A percentile compares a stretch with the other conserved stretches of the same genome.
Conservation (phyloP, 2,329 filamentous ascomycete genomes). For the Nannizzia gypsea region DNA sequence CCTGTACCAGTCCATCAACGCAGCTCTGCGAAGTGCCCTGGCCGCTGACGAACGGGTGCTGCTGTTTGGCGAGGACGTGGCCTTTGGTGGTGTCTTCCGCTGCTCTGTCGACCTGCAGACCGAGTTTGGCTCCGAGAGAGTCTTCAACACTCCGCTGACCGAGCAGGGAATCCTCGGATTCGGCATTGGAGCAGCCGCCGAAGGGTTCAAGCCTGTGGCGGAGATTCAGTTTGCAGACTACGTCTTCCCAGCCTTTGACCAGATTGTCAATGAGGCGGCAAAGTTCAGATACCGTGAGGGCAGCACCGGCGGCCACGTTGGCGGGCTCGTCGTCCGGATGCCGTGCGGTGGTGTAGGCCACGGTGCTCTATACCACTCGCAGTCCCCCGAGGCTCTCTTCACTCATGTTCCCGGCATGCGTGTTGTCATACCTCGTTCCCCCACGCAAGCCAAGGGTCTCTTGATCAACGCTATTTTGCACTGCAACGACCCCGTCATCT, state of each 20-base stretch:
- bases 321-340: conserved; percentile 80
- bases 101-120: conserved; percentile 85
- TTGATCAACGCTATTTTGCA: conserved; percentile 61
- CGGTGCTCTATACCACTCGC: conserved; percentile 76
- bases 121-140: conserved; percentile 73
- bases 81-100: conserved; percentile 91
- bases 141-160: conserved; percentile 91
- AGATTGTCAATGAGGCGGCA: conserved; percentile 85
- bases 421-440: conserved; percentile 76
- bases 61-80: conserved; percentile 92
- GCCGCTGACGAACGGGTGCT: conserved; percentile 74
- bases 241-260: conserved; percentile 83
- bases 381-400: conserved; percentile 80
- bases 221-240: conserved; percentile 97
- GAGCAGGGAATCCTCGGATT: conserved; percentile 95
- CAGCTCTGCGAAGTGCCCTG: conserved; percentile 71
- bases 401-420: conserved; percentile 75
- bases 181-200: conserved; percentile 75
- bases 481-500: conserved; percentile 75
- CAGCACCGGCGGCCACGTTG: conserved; percentile 52
- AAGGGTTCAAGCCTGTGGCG: conserved; percentile 84
- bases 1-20: conserved; percentile 86
- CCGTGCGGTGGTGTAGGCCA: conserved; percentile 82
- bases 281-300: conserved; percentile 72
- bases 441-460: conserved; percentile 77